Base-by-base conservation (phyloP, 2,329 filamentous ascomycete species). In the Alternaria postmessia region DNA sequence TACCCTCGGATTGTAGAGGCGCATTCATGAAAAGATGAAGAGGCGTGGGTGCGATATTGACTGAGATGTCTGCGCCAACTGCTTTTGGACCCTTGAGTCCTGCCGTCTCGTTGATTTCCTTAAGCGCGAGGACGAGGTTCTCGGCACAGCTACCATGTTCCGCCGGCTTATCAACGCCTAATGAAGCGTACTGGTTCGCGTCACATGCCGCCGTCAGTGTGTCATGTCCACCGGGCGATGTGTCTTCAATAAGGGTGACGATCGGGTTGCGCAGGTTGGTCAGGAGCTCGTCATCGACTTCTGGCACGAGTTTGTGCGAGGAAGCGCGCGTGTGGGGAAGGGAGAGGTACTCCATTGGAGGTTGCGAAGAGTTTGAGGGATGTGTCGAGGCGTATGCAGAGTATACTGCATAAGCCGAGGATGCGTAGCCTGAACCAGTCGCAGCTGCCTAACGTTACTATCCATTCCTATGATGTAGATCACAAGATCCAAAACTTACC, bases 161-260 rank as follows among this genome's bases (percentile, higher is more conserved):
- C 28, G 78, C 80, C 63, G 81, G 81, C 39, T 80, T 76, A 5
- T 81, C 74, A 18, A 82, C 77, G 7, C 80, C 80, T 0, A 84
- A 70, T 1, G 71, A 74, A 7, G 74, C 67, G 69, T 83, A 83
- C 3, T 80, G 69, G 38, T 75, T 74, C 9, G 81, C 81, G 59
- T 83, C 81, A 64, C 82, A 84, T 3, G 82, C 82, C 4, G 82
- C 77, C 22, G 82, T 82, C 32, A 83, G 64, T 1, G 81, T 83
- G 63, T 83, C 82, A 64, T 84, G 82, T 1, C 78, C 76, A 14
- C 81, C 81, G 0, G 78, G 75, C 5, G 77, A 75, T 0, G 76
- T 79, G 65, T 83, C 82, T 67, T 83, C 81, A 24, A 83, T 56
- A 3, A 84, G 61, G 0, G 80, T 83, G 44, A 84, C 68, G 61